phyloP scores from a whole-genome alignment of 2,329 filamentous ascomycete genomes.

The Exophiala alcalophila region DNA sequence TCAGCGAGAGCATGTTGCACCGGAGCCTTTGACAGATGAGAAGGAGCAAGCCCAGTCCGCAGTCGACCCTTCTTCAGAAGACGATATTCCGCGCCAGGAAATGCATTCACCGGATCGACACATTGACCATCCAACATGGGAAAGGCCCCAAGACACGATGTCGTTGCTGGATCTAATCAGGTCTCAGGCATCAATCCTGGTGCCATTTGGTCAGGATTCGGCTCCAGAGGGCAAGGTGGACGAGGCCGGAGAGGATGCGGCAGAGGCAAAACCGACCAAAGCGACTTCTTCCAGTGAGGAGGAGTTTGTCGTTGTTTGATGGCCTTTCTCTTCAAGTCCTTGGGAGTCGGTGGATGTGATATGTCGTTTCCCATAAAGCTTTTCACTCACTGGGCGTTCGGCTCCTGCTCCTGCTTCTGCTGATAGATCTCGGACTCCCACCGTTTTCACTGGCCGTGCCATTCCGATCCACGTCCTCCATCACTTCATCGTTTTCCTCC shows the following conservation, averaged over 20 bases:
- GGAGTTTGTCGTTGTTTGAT: constrained; percentile 17
- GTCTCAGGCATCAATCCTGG: constrained; percentile 17
- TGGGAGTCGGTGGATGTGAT: too few species aligned
- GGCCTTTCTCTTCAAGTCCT: too few species aligned
- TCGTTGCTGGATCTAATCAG: constrained; percentile 28
- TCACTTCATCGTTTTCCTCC: constrained; percentile 26
- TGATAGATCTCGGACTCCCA: constrained; percentile 12
- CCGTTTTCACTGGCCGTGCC: constrained; percentile 7
- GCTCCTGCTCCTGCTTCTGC: constrained; percentile 20
- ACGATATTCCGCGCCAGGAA: too few species aligned
- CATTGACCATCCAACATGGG: constrained; percentile 27
- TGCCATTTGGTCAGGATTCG: constrained; percentile 10
- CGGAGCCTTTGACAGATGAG: too few species aligned
- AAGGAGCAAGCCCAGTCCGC: too few species aligned
- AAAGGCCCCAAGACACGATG: constrained; percentile 19
- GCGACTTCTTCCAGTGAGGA: constrained; percentile 4
- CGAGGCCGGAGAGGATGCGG: constrained; percentile 3
- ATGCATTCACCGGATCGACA: constrained; percentile 8
- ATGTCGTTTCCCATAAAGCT: too few species aligned
- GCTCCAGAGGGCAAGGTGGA: background rate
- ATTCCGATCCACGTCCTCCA: constrained; percentile 18
- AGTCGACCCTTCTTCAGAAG: too few species aligned
- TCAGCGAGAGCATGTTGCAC: too few species aligned
- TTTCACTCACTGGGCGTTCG: constrained; percentile 22
- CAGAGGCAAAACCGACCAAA: background rate